Conservation (phyloP, 1,284 basidiomycete genomes). For the Caloboletus inedulis region DNA sequence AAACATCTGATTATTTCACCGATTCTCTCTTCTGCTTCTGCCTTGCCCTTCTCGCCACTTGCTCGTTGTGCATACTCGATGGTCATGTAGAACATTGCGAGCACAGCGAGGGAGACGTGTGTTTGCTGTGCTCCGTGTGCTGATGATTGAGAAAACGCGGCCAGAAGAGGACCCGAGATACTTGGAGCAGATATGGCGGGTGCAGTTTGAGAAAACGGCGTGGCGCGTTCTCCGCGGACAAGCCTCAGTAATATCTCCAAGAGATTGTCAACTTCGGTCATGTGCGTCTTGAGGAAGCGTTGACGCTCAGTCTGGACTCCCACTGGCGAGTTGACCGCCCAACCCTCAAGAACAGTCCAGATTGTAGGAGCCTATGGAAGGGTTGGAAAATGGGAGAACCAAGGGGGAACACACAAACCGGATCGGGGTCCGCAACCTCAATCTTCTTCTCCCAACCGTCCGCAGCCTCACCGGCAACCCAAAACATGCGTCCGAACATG, state of each 20-base stretch:
- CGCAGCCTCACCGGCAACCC: constrained; percentile 66
- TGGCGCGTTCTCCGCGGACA: constrained; percentile 83
- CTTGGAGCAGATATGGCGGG: constrained; percentile 57
- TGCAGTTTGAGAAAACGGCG: constrained; percentile 59
- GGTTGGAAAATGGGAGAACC: constrained; percentile 12
- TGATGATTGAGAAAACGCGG: constrained; percentile 69
- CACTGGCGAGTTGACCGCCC: constrained; percentile 78
- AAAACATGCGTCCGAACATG: constrained; percentile 82
- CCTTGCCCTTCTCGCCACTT: constrained; percentile 60
- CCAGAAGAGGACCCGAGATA: constrained; percentile 59
- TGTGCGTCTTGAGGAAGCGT: constrained; percentile 83
- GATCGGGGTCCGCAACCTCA: constrained; percentile 89
- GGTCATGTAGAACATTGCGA: constrained; percentile 84
- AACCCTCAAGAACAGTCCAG: constrained; percentile 81
- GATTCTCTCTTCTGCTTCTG: constrained; percentile 73
- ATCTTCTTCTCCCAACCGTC: constrained; percentile 94
- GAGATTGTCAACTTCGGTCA: constrained; percentile 81
- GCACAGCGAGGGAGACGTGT: constrained; percentile 86
- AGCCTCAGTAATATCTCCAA: constrained; percentile 88
- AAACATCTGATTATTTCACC: constrained; percentile 87
- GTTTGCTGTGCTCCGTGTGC: constrained; percentile 87
- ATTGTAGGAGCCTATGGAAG: constrained; percentile 80
- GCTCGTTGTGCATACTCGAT: constrained; percentile 78
- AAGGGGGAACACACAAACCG: constrained; percentile 54
- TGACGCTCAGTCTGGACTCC: constrained; percentile 76